Conservation (phyloP, 441 rosid genomes). For the Euphorbia neoarborescens region DNA sequence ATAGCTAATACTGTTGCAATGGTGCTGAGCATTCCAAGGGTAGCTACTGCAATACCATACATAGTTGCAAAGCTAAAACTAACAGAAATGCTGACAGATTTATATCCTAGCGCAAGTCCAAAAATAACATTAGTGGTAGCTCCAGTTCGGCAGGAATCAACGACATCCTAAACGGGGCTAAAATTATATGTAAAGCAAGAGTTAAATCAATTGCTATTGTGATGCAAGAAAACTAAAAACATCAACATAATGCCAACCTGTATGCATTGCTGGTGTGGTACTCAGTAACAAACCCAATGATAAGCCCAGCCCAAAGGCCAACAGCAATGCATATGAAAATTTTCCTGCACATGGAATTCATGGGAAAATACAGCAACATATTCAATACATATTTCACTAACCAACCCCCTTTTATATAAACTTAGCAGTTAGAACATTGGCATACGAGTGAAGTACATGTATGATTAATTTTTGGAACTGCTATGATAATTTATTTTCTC, state of each 20-base stretch:
- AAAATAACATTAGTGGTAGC: slow-evolving; percentile 73
- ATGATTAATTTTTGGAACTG: neutral
- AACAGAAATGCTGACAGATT: slow-evolving; percentile 54
- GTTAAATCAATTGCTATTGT: slow-evolving; percentile 1
- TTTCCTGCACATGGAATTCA: slow-evolving; percentile 46
- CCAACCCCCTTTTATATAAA: neutral
- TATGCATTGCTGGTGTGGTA: slow-evolving; percentile 93
- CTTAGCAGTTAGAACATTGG: neutral
- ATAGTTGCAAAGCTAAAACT: slow-evolving; percentile 71
- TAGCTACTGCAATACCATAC: slow-evolving; percentile 72
- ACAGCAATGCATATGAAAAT: slow-evolving; percentile 76
- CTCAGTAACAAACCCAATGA: slow-evolving; percentile 82
- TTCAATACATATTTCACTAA: neutral
- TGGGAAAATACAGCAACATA: slow-evolving; percentile 7
- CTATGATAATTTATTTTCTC: neutral
- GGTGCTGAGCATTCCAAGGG: slow-evolving; percentile 73
- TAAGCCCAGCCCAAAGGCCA: slow-evolving; percentile 96
- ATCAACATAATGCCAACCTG: slow-evolving; percentile 38
- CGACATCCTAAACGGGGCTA: slow-evolving; percentile 72
- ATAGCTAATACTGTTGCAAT: slow-evolving; percentile 64
- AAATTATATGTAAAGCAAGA: slow-evolving; percentile 9
- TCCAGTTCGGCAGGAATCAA: slow-evolving; percentile 65
- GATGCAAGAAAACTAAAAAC: neutral
- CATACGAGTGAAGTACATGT: neutral
- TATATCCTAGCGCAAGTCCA: slow-evolving; percentile 69